Evolutionary conservation across 148 eudicot genomes (phyloP).

Genomic region (Heliosperma pusillum): DNA sequence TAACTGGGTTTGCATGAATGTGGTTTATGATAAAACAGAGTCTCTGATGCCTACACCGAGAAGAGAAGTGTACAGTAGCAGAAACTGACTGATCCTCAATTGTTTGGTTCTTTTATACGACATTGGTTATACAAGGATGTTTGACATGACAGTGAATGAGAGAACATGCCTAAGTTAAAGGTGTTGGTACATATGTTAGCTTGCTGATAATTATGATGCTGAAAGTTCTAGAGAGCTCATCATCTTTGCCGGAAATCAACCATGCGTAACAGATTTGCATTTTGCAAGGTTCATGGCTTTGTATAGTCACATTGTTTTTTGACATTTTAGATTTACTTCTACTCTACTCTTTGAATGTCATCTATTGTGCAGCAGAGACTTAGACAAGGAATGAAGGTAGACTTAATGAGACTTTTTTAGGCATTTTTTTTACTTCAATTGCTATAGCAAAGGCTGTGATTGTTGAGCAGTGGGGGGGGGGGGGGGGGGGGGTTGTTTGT

Average conservation of each 20-base stretch:
- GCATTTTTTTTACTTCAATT: background rate
- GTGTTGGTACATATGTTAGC: constrained; percentile 28
- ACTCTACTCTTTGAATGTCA: background rate
- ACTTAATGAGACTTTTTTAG: background rate
- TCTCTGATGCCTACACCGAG: constrained; percentile 32
- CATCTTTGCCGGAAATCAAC: constrained; percentile 11
- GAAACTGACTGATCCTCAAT: constrained; percentile 21
- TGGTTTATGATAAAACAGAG: constrained; percentile 26
- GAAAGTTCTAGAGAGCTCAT: constrained; percentile 7
- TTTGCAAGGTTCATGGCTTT: constrained; percentile 20
- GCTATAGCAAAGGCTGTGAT: background rate
- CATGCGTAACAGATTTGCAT: constrained; percentile 12
- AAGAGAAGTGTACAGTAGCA: constrained; percentile 39
- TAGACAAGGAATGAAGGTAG: background rate
- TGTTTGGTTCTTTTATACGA: background rate
- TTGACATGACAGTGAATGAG: constrained; percentile 16
- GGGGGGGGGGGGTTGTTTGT: too few relatives aligned
- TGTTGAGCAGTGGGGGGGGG: too few relatives aligned
- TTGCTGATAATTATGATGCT: constrained; percentile 19
- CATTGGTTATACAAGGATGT: constrained; percentile 10
- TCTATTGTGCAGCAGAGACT: background rate
- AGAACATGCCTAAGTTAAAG: constrained; percentile 7
- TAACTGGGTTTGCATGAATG: background rate
- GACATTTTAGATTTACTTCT: constrained; percentile 13
- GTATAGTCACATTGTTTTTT: constrained; percentile 22